Conservation (phyloP, 768 basidiomycete genomes). For the Lactifluus pinguis region DNA sequence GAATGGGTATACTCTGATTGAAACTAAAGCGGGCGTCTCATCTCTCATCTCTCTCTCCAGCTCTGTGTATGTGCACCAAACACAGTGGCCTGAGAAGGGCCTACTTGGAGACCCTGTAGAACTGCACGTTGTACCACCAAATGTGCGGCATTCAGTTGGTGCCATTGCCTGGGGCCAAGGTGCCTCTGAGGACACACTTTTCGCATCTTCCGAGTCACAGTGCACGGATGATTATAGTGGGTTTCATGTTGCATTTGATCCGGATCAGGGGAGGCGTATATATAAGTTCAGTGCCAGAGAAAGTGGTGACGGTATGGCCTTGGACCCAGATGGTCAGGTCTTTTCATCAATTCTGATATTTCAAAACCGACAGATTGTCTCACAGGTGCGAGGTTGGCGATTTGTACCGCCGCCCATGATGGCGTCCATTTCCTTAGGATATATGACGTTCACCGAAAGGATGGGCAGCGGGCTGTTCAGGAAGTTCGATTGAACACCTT, state of each 20-base stretch:
- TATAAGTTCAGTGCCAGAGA: conserved; percentile 7
- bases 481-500: background rate
- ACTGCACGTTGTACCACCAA: conserved; percentile 1
- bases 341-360: background rate
- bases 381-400: conserved; percentile 10
- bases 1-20: conserved; percentile 12
- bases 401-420: conserved; percentile 3
- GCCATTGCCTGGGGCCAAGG: conserved; percentile 12
- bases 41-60: background rate
- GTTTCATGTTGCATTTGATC: conserved; percentile 12
- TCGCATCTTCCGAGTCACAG: conserved; percentile 19
- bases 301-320: conserved; percentile 18
- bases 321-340: conserved; percentile 11
- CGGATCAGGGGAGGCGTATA: background rate
- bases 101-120: conserved; percentile 5
- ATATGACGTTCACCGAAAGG: conserved; percentile 13
- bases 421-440: conserved; percentile 3
- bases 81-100: background rate
- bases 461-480: background rate
- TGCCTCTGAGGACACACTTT: conserved; percentile 9
- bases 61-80: conserved; percentile 7
- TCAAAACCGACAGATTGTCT: background rate
- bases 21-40: background rate
- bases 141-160: conserved; percentile 13
- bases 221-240: conserved; percentile 2